Base-by-base conservation (phyloP, 805 yeast genomes). In the Scheffersomyces amazonensis region DNA sequence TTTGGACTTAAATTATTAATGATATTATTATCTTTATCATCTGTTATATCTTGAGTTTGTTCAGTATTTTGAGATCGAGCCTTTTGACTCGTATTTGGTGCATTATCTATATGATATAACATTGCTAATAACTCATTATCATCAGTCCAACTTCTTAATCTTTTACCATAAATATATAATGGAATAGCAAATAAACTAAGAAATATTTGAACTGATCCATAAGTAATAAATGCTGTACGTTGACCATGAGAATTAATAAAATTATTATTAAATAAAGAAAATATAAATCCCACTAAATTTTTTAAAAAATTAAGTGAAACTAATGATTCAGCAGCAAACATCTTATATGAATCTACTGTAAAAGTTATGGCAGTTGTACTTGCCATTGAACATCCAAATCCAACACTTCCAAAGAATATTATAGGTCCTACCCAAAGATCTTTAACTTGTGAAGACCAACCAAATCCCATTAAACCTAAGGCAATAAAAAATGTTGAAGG, bases 311-410 rank as follows among this genome's bases (percentile, higher is more conserved):
- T 79, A 37, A 79, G 63, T 5, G 81, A 66, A 2, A 80, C 85
- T 23, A 80, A 61, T 0, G 80, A 67, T 48, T 80, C 84, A 2
- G 78, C 68, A 0, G 85, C 82, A 61, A 69, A 76, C 64, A 69
- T 63, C 40, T 71, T 71, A 53, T 79, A 78, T 10, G 74, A 67
- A 51, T 79, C 84, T 17, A 79, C 79, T 3, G 78, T 67, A 50
- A 70, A 78, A 1, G 84, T 78, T 41, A 78, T 78, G 20, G 81
- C 77, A 1, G 81, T 75, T 6, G 84, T 79, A 19, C 81, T 75
- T 1, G 81, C 81, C 46, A 80, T 60, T 2, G 81, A 73, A 42
- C 81, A 73, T 5, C 84, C 85, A 56, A 78, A 80, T 15, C 80
- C 73, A 23, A 78, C 59, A 31, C 77, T 58, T 0, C 80, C 82